Conservation (phyloP, 1,284 basidiomycete species). For the Cutaneotrichosporon dermatis region DNA sequence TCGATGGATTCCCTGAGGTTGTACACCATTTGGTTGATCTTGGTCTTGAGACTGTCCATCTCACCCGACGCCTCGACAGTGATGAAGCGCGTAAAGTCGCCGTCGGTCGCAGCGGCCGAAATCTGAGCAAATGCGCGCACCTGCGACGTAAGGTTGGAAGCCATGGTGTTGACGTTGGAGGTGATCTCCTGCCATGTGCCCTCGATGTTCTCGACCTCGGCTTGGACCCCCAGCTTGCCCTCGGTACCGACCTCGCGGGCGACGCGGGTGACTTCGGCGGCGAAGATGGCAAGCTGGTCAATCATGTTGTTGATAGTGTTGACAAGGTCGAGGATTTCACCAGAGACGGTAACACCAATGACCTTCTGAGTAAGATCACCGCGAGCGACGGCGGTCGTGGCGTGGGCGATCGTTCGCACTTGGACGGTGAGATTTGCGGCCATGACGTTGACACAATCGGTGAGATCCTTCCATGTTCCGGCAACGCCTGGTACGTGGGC, state of each 20-base stretch:
- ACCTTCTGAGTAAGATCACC: slow-evolving; percentile 95
- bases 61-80: slow-evolving; percentile 98
- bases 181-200: slow-evolving; percentile 99
- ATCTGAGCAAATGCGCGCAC: slow-evolving; percentile 99
- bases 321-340: slow-evolving; percentile 90
- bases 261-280: slow-evolving; percentile 90
- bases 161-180: slow-evolving; percentile 90
- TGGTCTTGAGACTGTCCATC: slow-evolving; percentile 99
- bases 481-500: slow-evolving; percentile 80
- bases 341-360: slow-evolving; percentile 82
- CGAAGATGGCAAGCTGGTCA: slow-evolving; percentile 89
- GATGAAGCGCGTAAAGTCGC: slow-evolving; percentile 98
- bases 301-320: slow-evolving; percentile 85
- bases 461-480: slow-evolving; percentile 92
- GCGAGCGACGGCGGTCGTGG: slow-evolving; percentile 90
- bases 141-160: slow-evolving; percentile 91
- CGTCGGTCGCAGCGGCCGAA: slow-evolving; percentile 96
- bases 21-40: slow-evolving; percentile 89
- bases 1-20: slow-evolving; percentile 95
- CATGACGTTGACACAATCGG: slow-evolving; percentile 83
- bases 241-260: slow-evolving; percentile 93
- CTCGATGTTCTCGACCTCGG: slow-evolving; percentile 93
- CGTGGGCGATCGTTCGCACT: slow-evolving; percentile 90
- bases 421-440: slow-evolving; percentile 71
- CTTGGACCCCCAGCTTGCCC: slow-evolving; percentile 94